phyloP scores from a whole-genome alignment of 768 basidiomycete species.

The Dioszegia hungarica region DNA sequence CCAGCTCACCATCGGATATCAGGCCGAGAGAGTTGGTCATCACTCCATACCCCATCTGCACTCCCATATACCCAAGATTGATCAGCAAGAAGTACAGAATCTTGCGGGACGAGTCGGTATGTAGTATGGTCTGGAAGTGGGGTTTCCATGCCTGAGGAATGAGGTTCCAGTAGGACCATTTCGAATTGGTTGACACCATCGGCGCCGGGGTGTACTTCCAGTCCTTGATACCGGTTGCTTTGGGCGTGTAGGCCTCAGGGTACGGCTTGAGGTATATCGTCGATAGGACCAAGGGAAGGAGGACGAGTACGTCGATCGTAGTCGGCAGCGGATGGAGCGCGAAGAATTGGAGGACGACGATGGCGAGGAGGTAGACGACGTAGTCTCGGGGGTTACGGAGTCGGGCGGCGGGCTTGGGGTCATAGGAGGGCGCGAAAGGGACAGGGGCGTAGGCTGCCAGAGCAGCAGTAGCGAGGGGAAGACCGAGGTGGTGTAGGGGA shows the following conservation, averaged over 20 bases:
- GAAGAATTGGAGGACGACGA: constrained; percentile 33
- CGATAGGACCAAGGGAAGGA: constrained; percentile 22
- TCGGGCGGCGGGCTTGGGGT: constrained; percentile 8
- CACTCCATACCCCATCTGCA: constrained; percentile 82
- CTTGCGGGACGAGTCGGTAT: constrained; percentile 84
- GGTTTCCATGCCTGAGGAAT: constrained; percentile 44
- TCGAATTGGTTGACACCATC: background rate
- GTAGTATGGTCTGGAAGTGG: constrained; percentile 84
- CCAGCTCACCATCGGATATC: constrained; percentile 81
- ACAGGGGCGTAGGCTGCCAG: constrained; percentile 21
- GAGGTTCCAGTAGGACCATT: constrained; percentile 30
- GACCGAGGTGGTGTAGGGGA: constrained; percentile 7
- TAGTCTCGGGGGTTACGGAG: constrained; percentile 16
- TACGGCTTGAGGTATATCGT: constrained; percentile 5
- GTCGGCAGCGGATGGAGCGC: constrained; percentile 29
- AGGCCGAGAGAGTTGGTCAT: constrained; percentile 96
- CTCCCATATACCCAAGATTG: constrained; percentile 91
- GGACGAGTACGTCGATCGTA: constrained; percentile 17
- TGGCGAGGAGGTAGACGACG: constrained; percentile 19
- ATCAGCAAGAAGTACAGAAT: constrained; percentile 96
- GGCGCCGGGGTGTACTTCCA: constrained; percentile 1
- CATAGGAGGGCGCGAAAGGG: constrained; percentile 12
- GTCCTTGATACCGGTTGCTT: constrained; percentile 3
- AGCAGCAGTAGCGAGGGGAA: constrained; percentile 15
- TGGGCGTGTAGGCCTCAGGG: background rate